phyloP scores from a whole-genome alignment of 2,329 filamentous ascomycete genomes.

The Phialemonium atrogriseum region DNA sequence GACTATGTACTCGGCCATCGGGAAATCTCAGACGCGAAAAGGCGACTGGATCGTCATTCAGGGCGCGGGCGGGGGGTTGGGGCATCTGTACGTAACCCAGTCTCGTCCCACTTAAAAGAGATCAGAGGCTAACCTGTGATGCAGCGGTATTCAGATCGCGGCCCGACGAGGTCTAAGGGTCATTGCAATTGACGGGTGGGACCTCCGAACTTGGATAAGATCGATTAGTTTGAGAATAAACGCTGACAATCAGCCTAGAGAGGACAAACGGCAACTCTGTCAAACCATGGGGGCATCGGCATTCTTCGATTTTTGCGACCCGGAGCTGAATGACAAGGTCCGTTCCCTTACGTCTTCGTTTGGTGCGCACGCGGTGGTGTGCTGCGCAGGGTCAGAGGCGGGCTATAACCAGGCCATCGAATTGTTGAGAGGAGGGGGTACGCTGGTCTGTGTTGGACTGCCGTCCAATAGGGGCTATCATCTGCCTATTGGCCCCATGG shows the following conservation, averaged over 20 bases:
- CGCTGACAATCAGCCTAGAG: conserved; percentile 1
- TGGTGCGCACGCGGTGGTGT: conserved; percentile 4
- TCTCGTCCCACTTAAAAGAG: too few relatives aligned
- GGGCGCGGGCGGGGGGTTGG: too few relatives aligned
- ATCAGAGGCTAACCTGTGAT: too few relatives aligned
- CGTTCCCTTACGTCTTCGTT: not conserved
- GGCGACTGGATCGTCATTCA: too few relatives aligned
- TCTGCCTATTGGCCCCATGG: conserved; percentile 4
- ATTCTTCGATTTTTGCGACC: conserved; percentile 4
- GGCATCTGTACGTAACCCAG: too few relatives aligned
- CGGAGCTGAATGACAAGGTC: not conserved
- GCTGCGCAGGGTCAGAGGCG: not conserved
- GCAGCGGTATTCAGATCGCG: conserved; percentile 6
- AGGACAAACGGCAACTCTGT: conserved; percentile 6
- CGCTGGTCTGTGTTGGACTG: conserved; percentile 5
- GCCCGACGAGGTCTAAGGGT: conserved; percentile 2
- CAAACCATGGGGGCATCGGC: not conserved
- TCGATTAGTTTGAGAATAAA: too few relatives aligned
- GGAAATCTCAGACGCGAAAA: too few relatives aligned
- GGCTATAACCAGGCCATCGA: conserved; percentile 2
- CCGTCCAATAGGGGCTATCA: conserved; percentile 2
- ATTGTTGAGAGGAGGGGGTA: conserved; percentile 1
- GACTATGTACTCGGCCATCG: too few relatives aligned
- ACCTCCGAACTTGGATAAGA: too few relatives aligned
- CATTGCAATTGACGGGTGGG: conserved; percentile 6